A percentile compares a stretch with the other conserved stretches of the same genome.
These are phyloP conservation scores for Fomitopsis serialis DNA, from an alignment of 768 basidiomycete genomes.

Conservation along the genomic window DNA sequence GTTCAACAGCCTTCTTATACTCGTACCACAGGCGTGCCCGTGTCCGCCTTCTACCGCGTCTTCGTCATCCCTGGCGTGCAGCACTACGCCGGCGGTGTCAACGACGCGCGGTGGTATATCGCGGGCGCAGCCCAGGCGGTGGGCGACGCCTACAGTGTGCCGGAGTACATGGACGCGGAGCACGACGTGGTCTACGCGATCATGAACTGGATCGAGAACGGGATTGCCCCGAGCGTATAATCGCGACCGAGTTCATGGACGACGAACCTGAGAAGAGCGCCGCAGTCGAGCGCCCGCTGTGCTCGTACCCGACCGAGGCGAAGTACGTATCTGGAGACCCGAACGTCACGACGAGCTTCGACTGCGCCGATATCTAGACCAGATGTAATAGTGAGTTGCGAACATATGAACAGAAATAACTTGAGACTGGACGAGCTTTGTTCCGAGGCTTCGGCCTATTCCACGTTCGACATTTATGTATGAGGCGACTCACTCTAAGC, in stretches of 20 bases:
- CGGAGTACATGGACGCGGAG: constrained; percentile 9
- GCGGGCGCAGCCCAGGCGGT: constrained; percentile 19
- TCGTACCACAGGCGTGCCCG: constrained; percentile 1
- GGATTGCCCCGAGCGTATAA: constrained; percentile 16
- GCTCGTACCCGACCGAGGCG: not conserved
- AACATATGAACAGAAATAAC: too few species aligned
- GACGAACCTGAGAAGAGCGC: constrained; percentile 4
- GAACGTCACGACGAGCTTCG: too few species aligned
- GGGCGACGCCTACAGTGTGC: constrained; percentile 5
- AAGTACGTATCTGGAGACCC: too few species aligned
- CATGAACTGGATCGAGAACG: constrained; percentile 26
- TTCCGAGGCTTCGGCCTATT: too few species aligned
- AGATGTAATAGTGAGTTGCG: too few species aligned
- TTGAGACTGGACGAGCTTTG: too few species aligned
- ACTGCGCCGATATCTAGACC: too few species aligned
- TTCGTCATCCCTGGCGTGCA: constrained; percentile 25
- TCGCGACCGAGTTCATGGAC: constrained; percentile 10
- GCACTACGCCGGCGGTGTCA: constrained; percentile 15
- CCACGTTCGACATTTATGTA: too few species aligned
- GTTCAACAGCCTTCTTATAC: too few species aligned
- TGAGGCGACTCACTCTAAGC: too few species aligned
- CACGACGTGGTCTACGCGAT: constrained; percentile 22
- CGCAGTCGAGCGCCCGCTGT: constrained; percentile 10
- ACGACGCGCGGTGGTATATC: constrained; percentile 9
- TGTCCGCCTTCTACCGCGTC: constrained; percentile 20